phyloP scores from a whole-genome alignment of 2,329 filamentous ascomycete genomes.

The Penicillium sp. region DNA sequence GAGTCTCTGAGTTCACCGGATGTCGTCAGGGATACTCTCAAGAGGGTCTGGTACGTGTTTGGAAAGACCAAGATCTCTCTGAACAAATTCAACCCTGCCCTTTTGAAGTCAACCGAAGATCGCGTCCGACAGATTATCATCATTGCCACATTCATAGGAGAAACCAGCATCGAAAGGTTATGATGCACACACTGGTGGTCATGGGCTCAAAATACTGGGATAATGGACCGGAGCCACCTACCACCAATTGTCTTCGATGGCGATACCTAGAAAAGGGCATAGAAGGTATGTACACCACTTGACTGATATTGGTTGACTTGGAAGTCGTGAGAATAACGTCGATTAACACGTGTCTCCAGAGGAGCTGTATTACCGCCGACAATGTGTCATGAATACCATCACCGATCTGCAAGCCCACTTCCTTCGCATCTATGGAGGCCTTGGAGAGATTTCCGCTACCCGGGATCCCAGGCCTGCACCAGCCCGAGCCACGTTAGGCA shows the following conservation, averaged over 20 bases:
- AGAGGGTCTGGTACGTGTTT: conserved; percentile 26
- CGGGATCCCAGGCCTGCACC: conserved; percentile 12
- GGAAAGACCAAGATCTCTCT: conserved; percentile 27
- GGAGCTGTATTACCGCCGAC: conserved; percentile 41
- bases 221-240: conserved; percentile 25
- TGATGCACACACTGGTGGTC: conserved; percentile 35
- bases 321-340: background rate
- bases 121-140: conserved; percentile 38
- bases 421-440: conserved; percentile 37
- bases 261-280: conserved; percentile 34
- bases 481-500: conserved; percentile 5
- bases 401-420: conserved; percentile 42
- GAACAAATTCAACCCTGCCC: conserved; percentile 20
- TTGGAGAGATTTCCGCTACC: conserved; percentile 22
- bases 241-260: conserved; percentile 29
- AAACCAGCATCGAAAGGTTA: conserved; percentile 23
- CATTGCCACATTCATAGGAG: conserved; percentile 32
- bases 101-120: conserved; percentile 35
- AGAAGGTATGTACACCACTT: conserved; percentile 32
- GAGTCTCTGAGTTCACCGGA: conserved; percentile 34
- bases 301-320: background rate
- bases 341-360: conserved; percentile 26
- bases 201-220: conserved; percentile 36
- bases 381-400: conserved; percentile 41
- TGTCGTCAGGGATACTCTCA: conserved; percentile 22